These are phyloP conservation scores for Stylonectria norvegica DNA, from an alignment of 2,329 filamentous ascomycete genomes.

Conservation along the genomic window DNA sequence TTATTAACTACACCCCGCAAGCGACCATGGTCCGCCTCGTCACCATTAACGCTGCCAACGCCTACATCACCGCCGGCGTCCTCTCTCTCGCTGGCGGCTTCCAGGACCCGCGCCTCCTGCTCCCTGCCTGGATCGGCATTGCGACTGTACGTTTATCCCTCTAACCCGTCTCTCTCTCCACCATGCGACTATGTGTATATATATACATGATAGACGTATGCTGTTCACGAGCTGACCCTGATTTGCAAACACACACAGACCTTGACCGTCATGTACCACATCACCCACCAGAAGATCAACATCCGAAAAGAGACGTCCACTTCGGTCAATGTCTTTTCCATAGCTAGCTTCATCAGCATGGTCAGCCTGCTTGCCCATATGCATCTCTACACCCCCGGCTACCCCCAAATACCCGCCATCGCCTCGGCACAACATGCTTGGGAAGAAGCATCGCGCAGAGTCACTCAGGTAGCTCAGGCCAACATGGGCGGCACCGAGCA, in stretches of 20 bases:
- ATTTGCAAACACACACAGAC: constrained; percentile 54
- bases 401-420: constrained; percentile 57
- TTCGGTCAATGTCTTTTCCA: constrained; percentile 73
- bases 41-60: constrained; percentile 70
- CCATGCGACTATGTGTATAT: too few relatives aligned
- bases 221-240: too few relatives aligned
- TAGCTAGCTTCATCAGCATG: constrained; percentile 75
- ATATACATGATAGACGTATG: too few relatives aligned
- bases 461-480: constrained; percentile 22
- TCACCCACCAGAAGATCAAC: constrained; percentile 73
- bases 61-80: constrained; percentile 70
- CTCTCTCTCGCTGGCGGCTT: constrained; percentile 68
- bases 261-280: constrained; percentile 70
- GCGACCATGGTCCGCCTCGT: constrained; percentile 77
- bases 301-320: constrained; percentile 76
- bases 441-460: constrained; percentile 32
- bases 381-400: constrained; percentile 59
- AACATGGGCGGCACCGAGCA: constrained; percentile 16
- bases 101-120: constrained; percentile 64
- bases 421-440: constrained; percentile 35
- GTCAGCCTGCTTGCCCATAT: constrained; percentile 64
- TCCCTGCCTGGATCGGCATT: constrained; percentile 76
- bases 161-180: constrained; percentile 3
- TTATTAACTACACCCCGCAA: constrained; percentile 78
- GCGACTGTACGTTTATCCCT: constrained; percentile 55